These are phyloP conservation scores for Colletotrichum sp. DNA, from an alignment of 2,329 filamentous ascomycete genomes.

Conservation along the genomic window DNA sequence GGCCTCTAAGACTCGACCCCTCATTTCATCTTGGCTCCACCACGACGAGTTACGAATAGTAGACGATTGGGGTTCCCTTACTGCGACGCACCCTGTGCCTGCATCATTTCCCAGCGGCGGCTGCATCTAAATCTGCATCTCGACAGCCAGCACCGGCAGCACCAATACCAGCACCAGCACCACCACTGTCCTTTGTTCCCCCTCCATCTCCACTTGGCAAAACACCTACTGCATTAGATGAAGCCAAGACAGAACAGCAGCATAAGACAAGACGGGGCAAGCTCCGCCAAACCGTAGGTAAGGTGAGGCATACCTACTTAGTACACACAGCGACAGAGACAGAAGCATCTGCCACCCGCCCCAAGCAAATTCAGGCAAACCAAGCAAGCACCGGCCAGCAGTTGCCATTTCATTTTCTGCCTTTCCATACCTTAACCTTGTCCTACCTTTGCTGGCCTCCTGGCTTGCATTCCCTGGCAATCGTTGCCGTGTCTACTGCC, in stretches of 20 bases:
- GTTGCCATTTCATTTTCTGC: neutral
- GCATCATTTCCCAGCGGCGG: neutral
- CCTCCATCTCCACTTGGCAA: neutral
- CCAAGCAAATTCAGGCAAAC: neutral
- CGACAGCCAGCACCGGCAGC: neutral
- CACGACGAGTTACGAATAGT: neutral
- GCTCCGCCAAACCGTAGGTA: too few relatives aligned
- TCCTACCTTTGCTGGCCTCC: neutral
- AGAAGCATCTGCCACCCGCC: neutral
- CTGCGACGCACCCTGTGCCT: neutral
- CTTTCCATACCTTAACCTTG: neutral
- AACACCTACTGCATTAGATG: neutral
- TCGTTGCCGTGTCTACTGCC: neutral
- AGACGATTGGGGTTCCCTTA: neutral
- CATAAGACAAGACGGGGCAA: neutral
- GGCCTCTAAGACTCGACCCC: neutral
- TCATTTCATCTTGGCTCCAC: neutral
- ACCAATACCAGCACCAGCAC: neutral
- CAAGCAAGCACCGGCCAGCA: constrained; percentile 1
- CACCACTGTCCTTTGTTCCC: neutral
- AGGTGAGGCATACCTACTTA: neutral
- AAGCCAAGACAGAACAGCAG: neutral
- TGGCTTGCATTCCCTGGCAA: neutral
- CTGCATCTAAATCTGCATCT: neutral
- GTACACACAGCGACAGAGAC: neutral